Conservation (phyloP, 2,329 filamentous ascomycete genomes). For the Beauveria asiatica region DNA sequence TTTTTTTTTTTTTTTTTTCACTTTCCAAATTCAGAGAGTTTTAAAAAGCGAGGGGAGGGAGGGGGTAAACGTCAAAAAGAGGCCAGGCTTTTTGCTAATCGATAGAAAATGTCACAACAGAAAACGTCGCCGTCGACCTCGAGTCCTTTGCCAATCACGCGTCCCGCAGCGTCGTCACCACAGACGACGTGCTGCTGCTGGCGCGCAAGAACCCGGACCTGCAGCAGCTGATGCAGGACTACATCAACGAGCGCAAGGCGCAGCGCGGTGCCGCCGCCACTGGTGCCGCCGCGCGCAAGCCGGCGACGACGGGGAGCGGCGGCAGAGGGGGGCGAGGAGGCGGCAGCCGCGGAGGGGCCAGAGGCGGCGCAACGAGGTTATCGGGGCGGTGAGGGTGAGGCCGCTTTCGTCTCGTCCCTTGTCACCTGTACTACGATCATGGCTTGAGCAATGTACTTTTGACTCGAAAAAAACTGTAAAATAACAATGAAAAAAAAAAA, state of each 20-base stretch:
- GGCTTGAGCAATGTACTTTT: neutral
- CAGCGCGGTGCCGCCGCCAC: constrained; percentile 15
- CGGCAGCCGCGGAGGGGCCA: constrained; percentile 13
- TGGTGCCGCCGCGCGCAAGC: neutral
- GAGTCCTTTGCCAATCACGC: constrained; percentile 63
- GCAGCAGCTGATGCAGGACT: constrained; percentile 62
- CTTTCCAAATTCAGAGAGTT: too few species aligned
- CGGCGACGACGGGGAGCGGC: constrained; percentile 19
- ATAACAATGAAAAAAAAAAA: neutral
- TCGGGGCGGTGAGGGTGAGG: constrained; percentile 4
- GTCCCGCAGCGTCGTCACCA: constrained; percentile 68
- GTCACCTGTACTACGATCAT: neutral
- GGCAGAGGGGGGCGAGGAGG: constrained; percentile 12
- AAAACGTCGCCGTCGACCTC: constrained; percentile 48
- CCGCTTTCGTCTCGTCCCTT: neutral
- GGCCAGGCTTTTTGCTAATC: neutral
- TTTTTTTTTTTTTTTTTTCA: too few species aligned
- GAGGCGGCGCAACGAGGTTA: constrained; percentile 20
- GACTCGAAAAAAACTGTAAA: neutral
- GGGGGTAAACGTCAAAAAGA: too few species aligned
- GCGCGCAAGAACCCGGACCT: constrained; percentile 81
- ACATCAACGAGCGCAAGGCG: constrained; percentile 53
- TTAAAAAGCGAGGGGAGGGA: too few species aligned
- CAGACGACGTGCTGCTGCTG: constrained; percentile 81
- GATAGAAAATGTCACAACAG: too few species aligned